Percentiles rank a stretch among this genome's conserved stretches.
Conservation (phyloP, 257 asterid genomes). For the Nicotiana attenuata region DNA sequence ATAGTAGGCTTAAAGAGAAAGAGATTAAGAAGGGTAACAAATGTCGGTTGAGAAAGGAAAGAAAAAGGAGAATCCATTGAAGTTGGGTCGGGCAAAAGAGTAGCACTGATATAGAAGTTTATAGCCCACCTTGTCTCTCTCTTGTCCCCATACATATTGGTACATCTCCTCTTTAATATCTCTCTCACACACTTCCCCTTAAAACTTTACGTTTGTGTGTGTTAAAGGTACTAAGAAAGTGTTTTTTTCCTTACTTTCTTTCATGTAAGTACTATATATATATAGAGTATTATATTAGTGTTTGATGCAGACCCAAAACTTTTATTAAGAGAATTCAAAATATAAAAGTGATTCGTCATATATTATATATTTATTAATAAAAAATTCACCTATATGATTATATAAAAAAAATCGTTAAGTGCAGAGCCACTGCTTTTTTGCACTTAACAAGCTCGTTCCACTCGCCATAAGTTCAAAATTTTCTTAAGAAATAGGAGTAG, state of each 20-base stretch:
- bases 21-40: background rate
- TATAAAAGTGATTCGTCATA: too few relatives aligned
- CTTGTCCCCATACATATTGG: conserved; percentile 22
- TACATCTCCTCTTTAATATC: background rate
- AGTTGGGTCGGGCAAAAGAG: conserved; percentile 68
- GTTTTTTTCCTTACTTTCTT: too few relatives aligned
- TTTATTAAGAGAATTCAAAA: too few relatives aligned
- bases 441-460: conserved; percentile 5
- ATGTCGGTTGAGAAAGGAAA: background rate
- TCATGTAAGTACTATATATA: too few relatives aligned
- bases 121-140: conserved; percentile 29
- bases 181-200: background rate
- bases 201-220: background rate
- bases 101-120: conserved; percentile 29
- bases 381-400: too few relatives aligned
- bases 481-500: too few relatives aligned
- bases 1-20: background rate
- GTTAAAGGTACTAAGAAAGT: too few relatives aligned
- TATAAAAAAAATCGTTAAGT: too few relatives aligned
- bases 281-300: too few relatives aligned
- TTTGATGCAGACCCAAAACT: too few relatives aligned
- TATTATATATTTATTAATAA: too few relatives aligned
- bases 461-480: background rate
- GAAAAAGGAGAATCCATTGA: conserved; percentile 31
- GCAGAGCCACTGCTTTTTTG: too few relatives aligned